phyloP scores from a whole-genome alignment of 2,329 filamentous ascomycete species.

The Allantophomopsis lycopodina region DNA sequence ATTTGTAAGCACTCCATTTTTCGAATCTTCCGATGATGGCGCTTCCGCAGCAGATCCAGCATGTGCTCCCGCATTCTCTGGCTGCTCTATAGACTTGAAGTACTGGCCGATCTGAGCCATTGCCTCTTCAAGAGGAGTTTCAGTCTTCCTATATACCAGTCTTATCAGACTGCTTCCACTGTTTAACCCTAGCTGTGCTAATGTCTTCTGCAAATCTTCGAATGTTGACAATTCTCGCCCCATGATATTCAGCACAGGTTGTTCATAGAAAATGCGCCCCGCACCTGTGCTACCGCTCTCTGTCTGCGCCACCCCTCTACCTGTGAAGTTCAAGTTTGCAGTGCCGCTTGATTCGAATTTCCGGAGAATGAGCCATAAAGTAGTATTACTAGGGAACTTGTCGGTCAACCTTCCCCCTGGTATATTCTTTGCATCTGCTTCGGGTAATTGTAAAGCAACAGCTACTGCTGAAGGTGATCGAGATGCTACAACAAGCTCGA shows the following conservation, averaged over 20 bases:
- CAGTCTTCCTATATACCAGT: slow-evolving; percentile 62
- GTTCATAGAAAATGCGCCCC: slow-evolving; percentile 79
- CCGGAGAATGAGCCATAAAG: slow-evolving; percentile 78
- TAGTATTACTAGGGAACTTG: slow-evolving; percentile 79
- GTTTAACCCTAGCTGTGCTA: slow-evolving; percentile 78
- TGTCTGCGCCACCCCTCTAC: slow-evolving; percentile 57
- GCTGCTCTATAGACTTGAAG: slow-evolving; percentile 33
- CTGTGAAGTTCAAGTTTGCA: slow-evolving; percentile 66
- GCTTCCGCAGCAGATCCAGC: slow-evolving; percentile 4
- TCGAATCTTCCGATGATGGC: slow-evolving; percentile 2
- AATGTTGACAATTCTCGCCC: slow-evolving; percentile 67
- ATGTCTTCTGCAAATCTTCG: slow-evolving; percentile 73
- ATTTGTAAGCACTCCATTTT: slow-evolving; percentile 6
- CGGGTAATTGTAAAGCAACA: slow-evolving; percentile 75
- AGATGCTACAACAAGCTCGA: slow-evolving; percentile 81
- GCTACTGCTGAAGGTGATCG: slow-evolving; percentile 76
- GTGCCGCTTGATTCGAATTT: slow-evolving; percentile 69
- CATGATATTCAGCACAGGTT: slow-evolving; percentile 73
- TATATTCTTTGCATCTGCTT: slow-evolving; percentile 48
- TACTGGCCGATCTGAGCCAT: slow-evolving; percentile 69
- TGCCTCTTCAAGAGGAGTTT: slow-evolving; percentile 70
- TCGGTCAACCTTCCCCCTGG: slow-evolving; percentile 59
- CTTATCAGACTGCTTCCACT: slow-evolving; percentile 69
- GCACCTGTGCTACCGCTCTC: slow-evolving; percentile 34
- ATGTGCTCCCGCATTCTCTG: background rate